Evolutionary conservation across 2,329 filamentous ascomycete species (phyloP), one percentile per base, ranked within the genome.

Genomic region (Penicillium sp.): DNA sequence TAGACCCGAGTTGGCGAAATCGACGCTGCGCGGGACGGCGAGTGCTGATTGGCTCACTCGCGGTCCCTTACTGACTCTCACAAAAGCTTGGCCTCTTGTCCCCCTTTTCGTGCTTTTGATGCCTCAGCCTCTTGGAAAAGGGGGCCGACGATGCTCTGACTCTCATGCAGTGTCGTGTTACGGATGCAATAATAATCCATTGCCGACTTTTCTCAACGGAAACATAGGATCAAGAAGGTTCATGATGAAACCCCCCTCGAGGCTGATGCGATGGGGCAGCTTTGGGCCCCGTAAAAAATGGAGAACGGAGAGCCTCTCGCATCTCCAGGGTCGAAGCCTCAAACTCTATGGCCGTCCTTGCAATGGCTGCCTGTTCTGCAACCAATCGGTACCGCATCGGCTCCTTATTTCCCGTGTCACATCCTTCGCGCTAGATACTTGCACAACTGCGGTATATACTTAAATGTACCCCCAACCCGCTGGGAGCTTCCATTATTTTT

Each of bases 51-150:
- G 33, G 37, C 27, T 10, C 16, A n/a, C 33, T 2, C 3, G 6
- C 10, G 7, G 3, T n/a, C 15, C 7, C 8, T 25, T 13, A 33
- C 39, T 42, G 40, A 32, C 28, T 29, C 27, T 33, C 33, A 13
- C 14, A 47, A 46, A 48, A 49, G 48, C 45, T 49, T 49, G 31
- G 45, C 45, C 21, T 43, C 7, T 16, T n/a, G n/a, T n/a, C n/a
- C n/a, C n/a, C n/a, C n/a, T n/a, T n/a, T n/a, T 27, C 15, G 13
- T 18, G 32, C 13, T 8, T 13, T 18, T 17, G 16, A 35, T 10
- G 14, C 17, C 26, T 36, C 26, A 29, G 25, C 18, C 34, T 36
- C n/a, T n/a, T n/a, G 27, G 21, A 17, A 13, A 13, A 36, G 18
- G 15, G 23, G 33, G 32, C 28, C 4, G 30, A 28, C n/a, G n/a